Evolutionary conservation across 345 rosid species (phyloP), one percentile per base, ranked within the genome.

Genomic region (Reutealis trisperma): DNA sequence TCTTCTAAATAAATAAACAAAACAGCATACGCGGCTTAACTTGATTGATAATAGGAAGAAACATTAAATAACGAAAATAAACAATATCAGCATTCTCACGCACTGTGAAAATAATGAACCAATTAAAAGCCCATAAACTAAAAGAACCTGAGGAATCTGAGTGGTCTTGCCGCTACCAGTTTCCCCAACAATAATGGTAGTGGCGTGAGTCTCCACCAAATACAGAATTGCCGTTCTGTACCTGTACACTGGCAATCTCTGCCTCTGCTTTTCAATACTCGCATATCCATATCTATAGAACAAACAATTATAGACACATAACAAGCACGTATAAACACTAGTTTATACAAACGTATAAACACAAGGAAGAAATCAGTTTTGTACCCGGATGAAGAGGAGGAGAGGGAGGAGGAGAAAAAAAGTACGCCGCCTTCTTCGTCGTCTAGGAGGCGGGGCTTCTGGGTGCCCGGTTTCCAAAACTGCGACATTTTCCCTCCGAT

Each of bases 131-230:
- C 16, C 52, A 72, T 0, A 60, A 44, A n/a, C 22, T 71, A 10
- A 7, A 45, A 32, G 13, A 76, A 96, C 98, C 98, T 96, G 99
- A 64, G 98, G 96, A 73, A 93, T 93, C 81, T 93, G 99, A 7
- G 98, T 95, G 75, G 99, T 96, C 85, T 93, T 96, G 62, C 99
- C 99, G 79, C 99, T 93, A 7, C 99, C 99, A 61, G 99, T 96
- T 86, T 96, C 99, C 25, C 99, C 99, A 70, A 96, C 98, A 52
- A 96, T 75, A 54, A 96, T 83, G 67, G 96, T 92, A n/a, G 97
- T 92, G n/a, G 92, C 97, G 70, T 90, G 96, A 82, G 88, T 84
- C 87, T 93, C 98, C 69, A 90, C 96, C 83, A 93, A 79, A 82
- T 96, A 96, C 24, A 96, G 86, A 84, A 96, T 91, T 14, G 90